Evolutionary conservation across 768 basidiomycete genomes (phyloP), one percentile per base, ranked within the genome.

Genomic region (Hebeloma cylindrosporum): DNA sequence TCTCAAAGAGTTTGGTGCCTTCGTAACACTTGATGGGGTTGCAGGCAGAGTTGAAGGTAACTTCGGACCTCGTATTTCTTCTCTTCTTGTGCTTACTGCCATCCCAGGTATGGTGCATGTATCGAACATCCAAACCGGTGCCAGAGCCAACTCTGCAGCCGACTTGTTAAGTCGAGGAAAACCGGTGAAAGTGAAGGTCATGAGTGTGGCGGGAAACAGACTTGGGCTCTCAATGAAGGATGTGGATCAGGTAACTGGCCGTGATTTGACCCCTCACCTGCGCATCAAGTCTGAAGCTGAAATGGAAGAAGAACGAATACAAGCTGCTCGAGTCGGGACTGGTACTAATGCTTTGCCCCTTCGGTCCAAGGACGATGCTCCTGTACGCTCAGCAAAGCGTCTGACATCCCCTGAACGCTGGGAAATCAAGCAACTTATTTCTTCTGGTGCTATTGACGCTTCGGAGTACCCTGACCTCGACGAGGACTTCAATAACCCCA

Each of bases 351-450:
- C 93, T 11, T 73, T 94, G 16, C 91, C 94, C 2, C 72, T 97
- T 11, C 64, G 78, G 59, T 57, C 78, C 54, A 62, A 78, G 62
- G 61, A 76, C 52, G 67, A 72, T 33, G 78, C 48, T n/a, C 60
- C 73, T 17, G 76, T 83, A 11, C 80, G 83, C 23, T 89, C 87
- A 2, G 91, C 93, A 0, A 93, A 93, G 60, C 80, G 95, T 11
- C 71, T 98, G 45, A 94, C 94, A 1, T 93, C 90, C 5, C 96
- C 96, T 1, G 96, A 99, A 65, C 83, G 96, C 21, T 99, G 96
- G 93, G 96, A 99, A 71, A 94, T 99, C 67, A 97, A 98, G 66
- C 96, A 98, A 63, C 80, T 99, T 45, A 96, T 98, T 43, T 89
- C 96, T 1, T 96, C 93, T 22, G 96, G 96, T 31, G 89, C 84